Evolutionary conservation across 495 filamentous ascomycete species (phyloP).

Genomic region (Daldinia bambusicola): DNA sequence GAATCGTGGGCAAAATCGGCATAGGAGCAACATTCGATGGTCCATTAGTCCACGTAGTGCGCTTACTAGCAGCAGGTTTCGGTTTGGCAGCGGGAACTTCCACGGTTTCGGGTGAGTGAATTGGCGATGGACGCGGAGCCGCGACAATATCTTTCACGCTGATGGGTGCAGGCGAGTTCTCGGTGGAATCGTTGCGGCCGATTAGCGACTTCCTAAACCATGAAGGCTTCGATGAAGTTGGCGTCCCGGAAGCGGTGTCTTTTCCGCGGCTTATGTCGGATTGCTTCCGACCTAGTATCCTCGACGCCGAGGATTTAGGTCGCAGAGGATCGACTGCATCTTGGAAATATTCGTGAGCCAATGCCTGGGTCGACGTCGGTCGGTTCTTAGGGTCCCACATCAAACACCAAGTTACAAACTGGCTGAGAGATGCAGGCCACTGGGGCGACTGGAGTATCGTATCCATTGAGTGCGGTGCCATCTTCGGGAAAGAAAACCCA

Average conservation of each 20-base stretch:
- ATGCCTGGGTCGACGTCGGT: slow-evolving; percentile 92
- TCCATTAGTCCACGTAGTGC: slow-evolving; percentile 87
- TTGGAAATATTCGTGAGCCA: slow-evolving; percentile 94
- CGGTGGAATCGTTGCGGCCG: slow-evolving; percentile 63
- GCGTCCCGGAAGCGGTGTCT: slow-evolving; percentile 71
- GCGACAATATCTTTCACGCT: slow-evolving; percentile 42
- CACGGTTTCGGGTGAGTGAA: slow-evolving; percentile 64
- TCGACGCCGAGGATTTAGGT: slow-evolving; percentile 88
- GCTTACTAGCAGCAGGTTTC: slow-evolving; percentile 72
- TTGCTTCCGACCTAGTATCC: slow-evolving; percentile 85
- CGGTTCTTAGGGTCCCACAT: slow-evolving; percentile 98
- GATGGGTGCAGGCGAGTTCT: slow-evolving; percentile 45
- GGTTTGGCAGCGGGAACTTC: slow-evolving; percentile 65
- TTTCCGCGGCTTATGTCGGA: slow-evolving; percentile 78
- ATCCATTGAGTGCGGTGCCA: slow-evolving; percentile 98
- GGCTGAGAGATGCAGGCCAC: slow-evolving; percentile 87
- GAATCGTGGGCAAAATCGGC: slow-evolving; percentile 96
- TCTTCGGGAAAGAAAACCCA: slow-evolving; percentile 99
- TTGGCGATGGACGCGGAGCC: slow-evolving; percentile 65
- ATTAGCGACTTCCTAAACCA: slow-evolving; percentile 97
- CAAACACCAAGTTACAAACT: slow-evolving; percentile 98
- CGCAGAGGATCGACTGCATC: slow-evolving; percentile 93
- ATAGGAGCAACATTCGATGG: slow-evolving; percentile 88
- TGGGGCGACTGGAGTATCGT: slow-evolving; percentile 88
- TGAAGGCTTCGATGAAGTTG: slow-evolving; percentile 83